Conservation (phyloP, 2,329 filamentous ascomycete genomes). For the Knufia petricola region DNA sequence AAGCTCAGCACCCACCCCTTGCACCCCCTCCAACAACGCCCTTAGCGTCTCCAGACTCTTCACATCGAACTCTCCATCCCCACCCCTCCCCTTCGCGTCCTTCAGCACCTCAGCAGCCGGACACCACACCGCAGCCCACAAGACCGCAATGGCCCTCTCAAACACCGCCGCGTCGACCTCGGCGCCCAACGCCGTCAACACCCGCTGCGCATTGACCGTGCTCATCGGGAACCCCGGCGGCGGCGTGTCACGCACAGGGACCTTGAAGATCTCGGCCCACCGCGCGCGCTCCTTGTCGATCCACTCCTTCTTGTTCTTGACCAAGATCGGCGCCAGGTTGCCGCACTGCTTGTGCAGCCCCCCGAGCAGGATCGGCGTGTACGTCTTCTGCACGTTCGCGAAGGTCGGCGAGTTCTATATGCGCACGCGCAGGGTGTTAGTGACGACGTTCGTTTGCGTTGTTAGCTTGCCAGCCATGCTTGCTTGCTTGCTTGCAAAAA, state of each 20-base stretch:
- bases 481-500: too few relatives aligned
- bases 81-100: slow-evolving; percentile 31
- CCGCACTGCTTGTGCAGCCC: slow-evolving; percentile 49
- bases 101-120: slow-evolving; percentile 31
- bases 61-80: slow-evolving; percentile 28
- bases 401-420: slow-evolving; percentile 48
- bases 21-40: slow-evolving; percentile 29
- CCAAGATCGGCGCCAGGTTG: slow-evolving; percentile 45
- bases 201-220: slow-evolving; percentile 44
- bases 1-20: slow-evolving; percentile 34
- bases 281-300: slow-evolving; percentile 45
- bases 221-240: slow-evolving; percentile 46
- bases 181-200: slow-evolving; percentile 39
- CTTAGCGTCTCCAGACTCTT: neutral
- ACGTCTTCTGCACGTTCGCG: slow-evolving; percentile 44
- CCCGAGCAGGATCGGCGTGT: slow-evolving; percentile 50
- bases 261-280: slow-evolving; percentile 44
- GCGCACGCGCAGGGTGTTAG: too few relatives aligned
- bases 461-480: too few relatives aligned
- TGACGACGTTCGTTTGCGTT: too few relatives aligned
- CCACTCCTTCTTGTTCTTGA: slow-evolving; percentile 54
- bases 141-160: slow-evolving; percentile 32
- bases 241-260: slow-evolving; percentile 39
- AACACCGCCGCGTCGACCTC: slow-evolving; percentile 30
- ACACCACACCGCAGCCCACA: slow-evolving; percentile 44